These are phyloP conservation scores for Liquidambar formosana DNA, from an alignment of 164 flowering plant genomes.

Conservation along the genomic window DNA sequence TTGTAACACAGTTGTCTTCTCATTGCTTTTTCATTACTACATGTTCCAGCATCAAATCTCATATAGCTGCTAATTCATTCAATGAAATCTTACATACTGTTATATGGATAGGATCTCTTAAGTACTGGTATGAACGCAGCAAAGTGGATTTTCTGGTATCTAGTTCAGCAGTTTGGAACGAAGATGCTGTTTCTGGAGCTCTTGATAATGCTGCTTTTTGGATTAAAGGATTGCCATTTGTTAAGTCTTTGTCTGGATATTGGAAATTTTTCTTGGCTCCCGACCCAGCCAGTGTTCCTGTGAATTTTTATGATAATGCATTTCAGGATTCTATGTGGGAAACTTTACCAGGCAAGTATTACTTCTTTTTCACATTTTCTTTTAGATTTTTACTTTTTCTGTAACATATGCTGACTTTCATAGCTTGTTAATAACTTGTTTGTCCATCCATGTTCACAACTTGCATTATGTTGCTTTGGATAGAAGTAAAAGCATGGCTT, in stretches of 20 bases:
- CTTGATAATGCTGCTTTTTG: conserved; percentile 78
- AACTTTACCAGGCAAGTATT: conserved; percentile 64
- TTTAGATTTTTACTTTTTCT: too few species aligned
- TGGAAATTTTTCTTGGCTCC: conserved; percentile 87
- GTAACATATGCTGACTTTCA: too few species aligned
- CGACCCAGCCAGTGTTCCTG: conserved; percentile 53
- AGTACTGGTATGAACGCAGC: conserved; percentile 80
- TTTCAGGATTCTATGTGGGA: conserved; percentile 81
- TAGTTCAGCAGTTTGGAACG: conserved; percentile 79
- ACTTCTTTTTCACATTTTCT: background rate
- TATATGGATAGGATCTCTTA: conserved; percentile 62
- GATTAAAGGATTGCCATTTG: conserved; percentile 85
- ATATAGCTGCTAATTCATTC: background rate
- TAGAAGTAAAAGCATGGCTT: too few species aligned
- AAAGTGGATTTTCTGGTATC: conserved; percentile 68
- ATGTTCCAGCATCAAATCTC: background rate
- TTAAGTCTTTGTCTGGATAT: conserved; percentile 79
- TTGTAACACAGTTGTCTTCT: too few species aligned
- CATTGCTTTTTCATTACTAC: background rate
- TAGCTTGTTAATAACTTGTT: too few species aligned
- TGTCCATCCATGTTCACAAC: too few species aligned
- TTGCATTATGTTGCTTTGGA: too few species aligned
- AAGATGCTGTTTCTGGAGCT: conserved; percentile 76
- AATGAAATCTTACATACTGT: conserved; percentile 5
- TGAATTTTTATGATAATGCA: conserved; percentile 46